A percentile compares a stretch with the other conserved stretches of the same genome.
Evolutionary conservation across 1,139 yeast species (phyloP).

Genomic region (Pichia sp.): DNA sequence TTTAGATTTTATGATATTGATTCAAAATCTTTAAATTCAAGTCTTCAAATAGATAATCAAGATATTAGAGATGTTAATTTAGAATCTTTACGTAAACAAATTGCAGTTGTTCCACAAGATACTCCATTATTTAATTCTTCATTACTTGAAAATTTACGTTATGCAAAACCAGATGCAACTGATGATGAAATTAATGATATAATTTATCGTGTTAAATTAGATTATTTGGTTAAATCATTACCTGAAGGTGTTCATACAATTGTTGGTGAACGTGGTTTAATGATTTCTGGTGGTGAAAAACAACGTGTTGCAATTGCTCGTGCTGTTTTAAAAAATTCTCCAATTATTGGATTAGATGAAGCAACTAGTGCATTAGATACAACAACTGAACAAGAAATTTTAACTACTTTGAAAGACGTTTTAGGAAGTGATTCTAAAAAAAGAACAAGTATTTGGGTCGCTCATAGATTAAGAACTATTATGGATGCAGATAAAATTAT

Average conservation of each 20-base stretch:
- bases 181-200: slow-evolving; percentile 65
- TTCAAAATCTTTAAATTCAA: slow-evolving; percentile 40
- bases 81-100: slow-evolving; percentile 62
- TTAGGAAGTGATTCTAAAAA: slow-evolving; percentile 37
- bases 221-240: slow-evolving; percentile 53
- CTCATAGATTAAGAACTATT: slow-evolving; percentile 87
- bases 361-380: slow-evolving; percentile 97
- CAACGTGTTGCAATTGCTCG: slow-evolving; percentile 93
- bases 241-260: slow-evolving; percentile 82
- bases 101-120: slow-evolving; percentile 97
- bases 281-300: slow-evolving; percentile 98
- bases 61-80: slow-evolving; percentile 73
- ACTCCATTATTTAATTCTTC: slow-evolving; percentile 93
- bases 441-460: slow-evolving; percentile 78
- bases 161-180: slow-evolving; percentile 71
- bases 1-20: slow-evolving; percentile 86
- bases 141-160: slow-evolving; percentile 77
- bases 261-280: slow-evolving; percentile 97
- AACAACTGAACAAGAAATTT: slow-evolving; percentile 82
- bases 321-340: slow-evolving; percentile 72
- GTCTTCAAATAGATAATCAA: slow-evolving; percentile 82
- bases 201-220: slow-evolving; percentile 64
- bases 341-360: slow-evolving; percentile 91
- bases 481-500: slow-evolving; percentile 93
- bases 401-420: slow-evolving; percentile 56